A percentile compares a stretch with the other conserved stretches of the same genome.
Conservation (phyloP, 176 grass and related monocot genomes). For the Triticum timopheevii region DNA sequence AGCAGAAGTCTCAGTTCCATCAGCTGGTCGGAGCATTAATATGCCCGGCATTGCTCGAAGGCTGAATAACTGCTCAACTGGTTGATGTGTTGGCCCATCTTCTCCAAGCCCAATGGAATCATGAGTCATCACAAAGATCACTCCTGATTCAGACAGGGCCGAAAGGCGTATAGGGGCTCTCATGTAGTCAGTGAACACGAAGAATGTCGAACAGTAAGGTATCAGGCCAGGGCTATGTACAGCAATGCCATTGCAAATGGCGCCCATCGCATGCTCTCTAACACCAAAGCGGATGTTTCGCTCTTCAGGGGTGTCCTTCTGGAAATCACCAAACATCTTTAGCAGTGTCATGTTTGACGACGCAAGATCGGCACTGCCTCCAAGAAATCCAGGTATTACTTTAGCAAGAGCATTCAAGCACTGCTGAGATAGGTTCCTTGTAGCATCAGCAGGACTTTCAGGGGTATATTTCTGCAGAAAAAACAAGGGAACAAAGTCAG, state of each 20-base stretch:
- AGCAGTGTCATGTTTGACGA: conserved; percentile 62
- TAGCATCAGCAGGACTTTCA: conserved; percentile 42
- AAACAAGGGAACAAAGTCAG: not conserved
- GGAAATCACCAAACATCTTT: conserved; percentile 62
- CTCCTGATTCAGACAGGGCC: conserved; percentile 46
- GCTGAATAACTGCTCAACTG: conserved; percentile 52
- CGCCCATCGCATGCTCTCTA: conserved; percentile 59
- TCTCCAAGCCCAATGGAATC: conserved; percentile 66
- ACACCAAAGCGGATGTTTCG: conserved; percentile 62
- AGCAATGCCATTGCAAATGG: conserved; percentile 55
- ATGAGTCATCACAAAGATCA: conserved; percentile 67
- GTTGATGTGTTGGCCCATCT: conserved; percentile 67
- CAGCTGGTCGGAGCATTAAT: conserved; percentile 52
- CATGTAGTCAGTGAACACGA: conserved; percentile 71
- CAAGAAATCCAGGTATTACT: conserved; percentile 61
- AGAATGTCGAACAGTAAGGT: conserved; percentile 66
- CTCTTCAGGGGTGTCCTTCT: conserved; percentile 54
- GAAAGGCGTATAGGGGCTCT: conserved; percentile 59
- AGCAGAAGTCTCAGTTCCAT: conserved; percentile 59
- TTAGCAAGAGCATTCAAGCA: conserved; percentile 60
- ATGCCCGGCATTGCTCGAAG: conserved; percentile 63
- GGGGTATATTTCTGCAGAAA: conserved; percentile 32
- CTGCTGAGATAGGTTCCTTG: conserved; percentile 55
- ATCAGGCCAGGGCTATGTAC: conserved; percentile 51
- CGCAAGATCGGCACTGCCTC: conserved; percentile 64